These are phyloP conservation scores for Ceratocystis alfenasii DNA, from an alignment of 2,329 filamentous ascomycete genomes.

Conservation along the genomic window DNA sequence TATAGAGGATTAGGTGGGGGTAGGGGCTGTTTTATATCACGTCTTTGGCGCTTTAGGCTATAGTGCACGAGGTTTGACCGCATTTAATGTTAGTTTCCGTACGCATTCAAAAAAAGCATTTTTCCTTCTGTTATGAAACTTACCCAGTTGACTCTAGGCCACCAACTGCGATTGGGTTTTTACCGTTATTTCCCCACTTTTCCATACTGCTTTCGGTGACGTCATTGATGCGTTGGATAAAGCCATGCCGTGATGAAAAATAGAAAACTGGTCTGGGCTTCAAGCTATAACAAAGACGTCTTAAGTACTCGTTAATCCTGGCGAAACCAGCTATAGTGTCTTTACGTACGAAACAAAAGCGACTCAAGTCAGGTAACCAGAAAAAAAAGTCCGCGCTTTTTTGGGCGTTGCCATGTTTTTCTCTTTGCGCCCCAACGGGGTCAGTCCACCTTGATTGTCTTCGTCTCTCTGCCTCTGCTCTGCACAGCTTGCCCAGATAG, in stretches of 20 bases:
- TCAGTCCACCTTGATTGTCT: neutral
- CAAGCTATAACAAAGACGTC: slow-evolving; percentile 3
- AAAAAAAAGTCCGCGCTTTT: neutral
- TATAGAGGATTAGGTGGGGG: neutral
- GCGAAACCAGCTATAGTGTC: neutral
- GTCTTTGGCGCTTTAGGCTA: neutral
- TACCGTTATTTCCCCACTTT: neutral
- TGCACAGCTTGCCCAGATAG: neutral
- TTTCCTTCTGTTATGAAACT: neutral
- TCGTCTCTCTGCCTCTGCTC: neutral
- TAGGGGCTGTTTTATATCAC: neutral
- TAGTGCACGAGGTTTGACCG: no score
- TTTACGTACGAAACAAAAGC: no score
- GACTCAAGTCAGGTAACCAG: no score
- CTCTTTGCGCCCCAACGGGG: no score
- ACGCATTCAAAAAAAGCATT: neutral
- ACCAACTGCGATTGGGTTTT: no score
- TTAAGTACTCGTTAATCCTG: neutral
- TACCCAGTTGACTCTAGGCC: no score
- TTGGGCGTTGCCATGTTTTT: neutral
- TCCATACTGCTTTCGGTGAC: neutral
- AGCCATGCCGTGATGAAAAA: neutral
- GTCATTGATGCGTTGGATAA: neutral
- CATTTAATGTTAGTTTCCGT: no score
- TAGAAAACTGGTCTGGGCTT: neutral